phyloP scores from a whole-genome alignment of 306 rosid species.

The Pyrus communis region DNA sequence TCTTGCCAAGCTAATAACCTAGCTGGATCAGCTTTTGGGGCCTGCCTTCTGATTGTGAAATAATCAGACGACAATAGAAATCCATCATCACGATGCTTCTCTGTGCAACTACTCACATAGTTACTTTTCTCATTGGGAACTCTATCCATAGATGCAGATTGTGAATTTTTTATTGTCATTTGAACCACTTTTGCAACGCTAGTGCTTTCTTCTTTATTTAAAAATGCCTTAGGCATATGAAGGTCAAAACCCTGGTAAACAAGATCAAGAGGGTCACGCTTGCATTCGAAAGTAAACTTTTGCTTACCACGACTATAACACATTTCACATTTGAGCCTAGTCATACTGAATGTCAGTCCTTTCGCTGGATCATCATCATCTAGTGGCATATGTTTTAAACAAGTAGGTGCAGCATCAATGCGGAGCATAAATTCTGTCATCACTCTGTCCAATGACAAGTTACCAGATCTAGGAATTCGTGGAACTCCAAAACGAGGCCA shows the following conservation, averaged over 20 bases:
- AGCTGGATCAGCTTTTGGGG: slow-evolving; percentile 91
- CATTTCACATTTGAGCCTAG: slow-evolving; percentile 70
- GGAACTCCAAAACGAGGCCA: slow-evolving; percentile 97
- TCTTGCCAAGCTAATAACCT: slow-evolving; percentile 94
- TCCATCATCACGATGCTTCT: slow-evolving; percentile 90
- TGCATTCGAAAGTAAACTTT: slow-evolving; percentile 83
- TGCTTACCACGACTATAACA: slow-evolving; percentile 88
- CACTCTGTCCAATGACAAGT: slow-evolving; percentile 87
- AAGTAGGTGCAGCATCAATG: slow-evolving; percentile 68
- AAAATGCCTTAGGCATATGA: slow-evolving; percentile 62
- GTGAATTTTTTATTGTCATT: slow-evolving; percentile 67
- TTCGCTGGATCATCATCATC: slow-evolving; percentile 97
- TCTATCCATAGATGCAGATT: slow-evolving; percentile 55
- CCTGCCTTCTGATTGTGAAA: slow-evolving; percentile 91
- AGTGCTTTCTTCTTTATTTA: slow-evolving; percentile 54
- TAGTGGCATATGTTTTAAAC: slow-evolving; percentile 80
- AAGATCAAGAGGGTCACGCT: slow-evolving; percentile 82
- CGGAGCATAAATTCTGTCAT: slow-evolving; percentile 98
- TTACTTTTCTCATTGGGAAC: slow-evolving; percentile 47
- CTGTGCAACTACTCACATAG: slow-evolving; percentile 36
- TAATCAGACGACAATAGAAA: slow-evolving; percentile 86
- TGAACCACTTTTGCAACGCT: slow-evolving; percentile 73
- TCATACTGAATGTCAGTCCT: slow-evolving; percentile 80
- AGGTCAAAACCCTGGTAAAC: slow-evolving; percentile 96
- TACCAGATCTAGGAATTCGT: slow-evolving; percentile 77